Evolutionary conservation across 345 rosid species (phyloP), one percentile per base, ranked within the genome.

Genomic region (Gossypium stocksii): DNA sequence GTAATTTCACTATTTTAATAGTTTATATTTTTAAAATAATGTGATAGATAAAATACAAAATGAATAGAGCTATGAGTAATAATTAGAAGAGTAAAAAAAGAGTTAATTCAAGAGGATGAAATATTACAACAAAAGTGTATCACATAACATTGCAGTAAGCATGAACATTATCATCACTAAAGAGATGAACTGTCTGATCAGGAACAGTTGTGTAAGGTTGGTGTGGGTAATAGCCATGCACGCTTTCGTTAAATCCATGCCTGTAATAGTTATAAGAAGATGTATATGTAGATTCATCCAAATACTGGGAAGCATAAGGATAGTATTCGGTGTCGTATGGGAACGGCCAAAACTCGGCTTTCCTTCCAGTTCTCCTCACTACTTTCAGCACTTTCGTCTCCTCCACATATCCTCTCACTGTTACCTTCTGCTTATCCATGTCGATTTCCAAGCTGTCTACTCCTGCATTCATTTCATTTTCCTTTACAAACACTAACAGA

Each of bases 81-180:
- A 64, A 41, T 64, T 10, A 65, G 27, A 65, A 11, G 16, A 43
- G 15, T 34, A 19, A 43, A 45, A 65, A 20, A 1, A 34, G 44
- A 8, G 54, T 45, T 13, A 66, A 66, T 45, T 45, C n/a, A 20
- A 1, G 10, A 66, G 14, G 46, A 11, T 0, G 4, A 41, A 11
- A 48, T 44, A 66, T 64, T 38, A 12, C 41, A 64, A 38, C 34
- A 44, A 1, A 2, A 20, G 10, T 45, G 20, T 62, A 46, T 58
- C 58, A 85, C 94, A 87, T 83, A 12, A 86, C 57, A 57, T 5
- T 80, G 66, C 91, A 76, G 72, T 60, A 91, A 8, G 97, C 92
- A 72, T 91, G 89, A 38, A 84, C 98, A 54, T 91, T 93, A 72
- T 93, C 98, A 63, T 93, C 97, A 19, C 94, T 91, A 77, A 93